A percentile compares a stretch with the other conserved stretches of the same genome.
These are phyloP conservation scores for Trichoderma endophyticum DNA, from an alignment of 2,329 filamentous ascomycete genomes.

Conservation along the genomic window DNA sequence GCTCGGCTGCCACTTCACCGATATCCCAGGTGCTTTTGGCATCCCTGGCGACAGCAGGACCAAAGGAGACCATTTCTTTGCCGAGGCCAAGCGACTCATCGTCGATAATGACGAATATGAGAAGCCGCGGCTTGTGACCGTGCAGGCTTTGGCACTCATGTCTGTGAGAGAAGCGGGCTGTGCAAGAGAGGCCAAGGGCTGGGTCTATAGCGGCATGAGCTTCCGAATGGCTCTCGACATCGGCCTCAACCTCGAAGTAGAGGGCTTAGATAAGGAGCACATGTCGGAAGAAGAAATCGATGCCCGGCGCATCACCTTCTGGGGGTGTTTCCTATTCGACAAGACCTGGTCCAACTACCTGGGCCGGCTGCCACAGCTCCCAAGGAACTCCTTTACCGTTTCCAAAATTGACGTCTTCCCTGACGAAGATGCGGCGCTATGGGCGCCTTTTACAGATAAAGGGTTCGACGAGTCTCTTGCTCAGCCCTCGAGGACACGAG, in stretches of 20 bases:
- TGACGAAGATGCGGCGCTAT: constrained; percentile 77
- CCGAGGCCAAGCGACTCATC: constrained; percentile 85
- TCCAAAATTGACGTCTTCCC: constrained; percentile 90
- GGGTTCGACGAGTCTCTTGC: constrained; percentile 70
- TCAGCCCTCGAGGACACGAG: constrained; percentile 79
- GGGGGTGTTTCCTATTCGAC: constrained; percentile 98
- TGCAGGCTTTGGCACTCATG: constrained; percentile 93
- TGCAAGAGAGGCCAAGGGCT: constrained; percentile 89
- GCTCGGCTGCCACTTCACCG: constrained; percentile 89
- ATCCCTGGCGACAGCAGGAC: constrained; percentile 73
- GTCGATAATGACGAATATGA: constrained; percentile 92
- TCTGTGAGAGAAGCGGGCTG: constrained; percentile 94
- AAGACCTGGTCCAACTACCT: constrained; percentile 99
- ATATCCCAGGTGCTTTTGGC: constrained; percentile 67
- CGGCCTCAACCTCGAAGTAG: constrained; percentile 81
- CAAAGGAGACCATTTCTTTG: constrained; percentile 94
- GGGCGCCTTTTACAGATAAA: constrained; percentile 84
- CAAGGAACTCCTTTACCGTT: constrained; percentile 74
- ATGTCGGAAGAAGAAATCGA: constrained; percentile 83
- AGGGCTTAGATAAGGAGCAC: constrained; percentile 57
- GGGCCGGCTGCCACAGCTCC: constrained; percentile 83
- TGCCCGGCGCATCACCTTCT: constrained; percentile 86
- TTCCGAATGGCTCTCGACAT: constrained; percentile 97
- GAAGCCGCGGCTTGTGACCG: constrained; percentile 80
- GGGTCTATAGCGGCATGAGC: constrained; percentile 98